Conservation (phyloP, 73 alveolate genomes). For the Stentor roeselii region DNA sequence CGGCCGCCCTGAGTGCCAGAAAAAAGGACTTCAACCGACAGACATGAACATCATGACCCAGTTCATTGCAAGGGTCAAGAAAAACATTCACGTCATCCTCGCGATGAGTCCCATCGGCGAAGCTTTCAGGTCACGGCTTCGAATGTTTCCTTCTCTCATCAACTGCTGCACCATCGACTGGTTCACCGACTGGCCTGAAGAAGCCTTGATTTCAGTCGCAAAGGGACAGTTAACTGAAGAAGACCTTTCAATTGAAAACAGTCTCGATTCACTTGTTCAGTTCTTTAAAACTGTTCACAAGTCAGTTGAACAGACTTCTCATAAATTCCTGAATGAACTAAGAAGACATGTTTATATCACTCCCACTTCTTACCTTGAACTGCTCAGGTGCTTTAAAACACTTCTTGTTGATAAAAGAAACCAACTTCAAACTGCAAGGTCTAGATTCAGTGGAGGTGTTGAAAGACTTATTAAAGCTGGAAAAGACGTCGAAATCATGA, state of each 20-base stretch:
- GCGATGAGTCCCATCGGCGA: constrained; percentile 99
- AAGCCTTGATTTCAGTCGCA: constrained; percentile 84
- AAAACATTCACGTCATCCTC: constrained; percentile 93
- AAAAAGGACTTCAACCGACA: constrained; percentile 48
- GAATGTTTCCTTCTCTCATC: constrained; percentile 99
- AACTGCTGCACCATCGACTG: constrained; percentile 96
- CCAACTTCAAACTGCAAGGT: constrained; percentile 73
- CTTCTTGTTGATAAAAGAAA: constrained; percentile 75
- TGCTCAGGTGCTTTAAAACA: constrained; percentile 84
- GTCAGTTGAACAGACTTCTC: constrained; percentile 47
- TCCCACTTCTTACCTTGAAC: constrained; percentile 92
- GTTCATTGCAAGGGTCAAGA: constrained; percentile 75
- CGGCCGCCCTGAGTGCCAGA: constrained; percentile 69
- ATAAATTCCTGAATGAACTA: constrained; percentile 33
- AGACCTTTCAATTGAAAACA: constrained; percentile 28
- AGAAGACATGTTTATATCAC: constrained; percentile 82
- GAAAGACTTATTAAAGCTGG: constrained; percentile 91
- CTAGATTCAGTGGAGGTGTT: constrained; percentile 88
- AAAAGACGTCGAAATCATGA: constrained; percentile 85
- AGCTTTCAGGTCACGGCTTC: constrained; percentile 88
- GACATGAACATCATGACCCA: constrained; percentile 72
- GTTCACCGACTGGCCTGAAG: constrained; percentile 97
- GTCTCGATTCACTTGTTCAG: constrained; percentile 33
- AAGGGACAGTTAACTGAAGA: constrained; percentile 68
- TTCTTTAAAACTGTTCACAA: constrained; percentile 71